Evolutionary conservation across 2,329 filamentous ascomycete genomes (phyloP), one percentile per base, ranked within the genome.

Genomic region (Alternaria postmessia): DNA sequence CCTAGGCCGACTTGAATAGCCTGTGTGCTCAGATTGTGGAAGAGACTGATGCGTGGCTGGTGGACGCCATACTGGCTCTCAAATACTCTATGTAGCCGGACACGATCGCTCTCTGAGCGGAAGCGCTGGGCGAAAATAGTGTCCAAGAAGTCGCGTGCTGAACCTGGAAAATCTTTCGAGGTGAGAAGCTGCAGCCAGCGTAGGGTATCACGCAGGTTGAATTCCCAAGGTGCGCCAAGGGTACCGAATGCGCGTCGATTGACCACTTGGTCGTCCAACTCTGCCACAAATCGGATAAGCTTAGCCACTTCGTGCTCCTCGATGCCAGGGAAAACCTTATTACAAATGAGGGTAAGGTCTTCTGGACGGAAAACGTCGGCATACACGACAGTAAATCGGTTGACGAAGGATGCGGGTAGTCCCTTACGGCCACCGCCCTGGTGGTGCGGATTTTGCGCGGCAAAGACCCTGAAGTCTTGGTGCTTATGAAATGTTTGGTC

Each of bases 361-460:
- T 92, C 86, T 26, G 90, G 84, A 16, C 86, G 90, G 75, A 99
- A 95, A 5, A 93, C 87, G 73, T 99, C 95, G 59, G 95, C 93
- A 79, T 98, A 98, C 0, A 99, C 96, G 18, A 99, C 94, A 38
- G 96, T 95, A 77, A 99, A 99, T 46, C 96, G 91, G 77, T 99
- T 98, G 63, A 99, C 95, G 72, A 99, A 99, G 1, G 95, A 98
- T 58, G 91, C 91, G 1, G 95, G 95, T 36, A 99, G 82, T 39
- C 95, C 95, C 79, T 99, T 99, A 69, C 95, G 88, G 9, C 95
- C 95, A 64, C 95, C 94, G 58, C 95, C 95, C 79, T 99, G 95
- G 71, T 97, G 93, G 79, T 99, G 95, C 8, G 95, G 95, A 75
- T 99, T 99, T 76, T 99, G 95, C 0, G 95, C 94, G 14, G 96